Evolutionary conservation across 352 stramenopile species (phyloP).

Genomic region (Globisporangium abappressorium): DNA sequence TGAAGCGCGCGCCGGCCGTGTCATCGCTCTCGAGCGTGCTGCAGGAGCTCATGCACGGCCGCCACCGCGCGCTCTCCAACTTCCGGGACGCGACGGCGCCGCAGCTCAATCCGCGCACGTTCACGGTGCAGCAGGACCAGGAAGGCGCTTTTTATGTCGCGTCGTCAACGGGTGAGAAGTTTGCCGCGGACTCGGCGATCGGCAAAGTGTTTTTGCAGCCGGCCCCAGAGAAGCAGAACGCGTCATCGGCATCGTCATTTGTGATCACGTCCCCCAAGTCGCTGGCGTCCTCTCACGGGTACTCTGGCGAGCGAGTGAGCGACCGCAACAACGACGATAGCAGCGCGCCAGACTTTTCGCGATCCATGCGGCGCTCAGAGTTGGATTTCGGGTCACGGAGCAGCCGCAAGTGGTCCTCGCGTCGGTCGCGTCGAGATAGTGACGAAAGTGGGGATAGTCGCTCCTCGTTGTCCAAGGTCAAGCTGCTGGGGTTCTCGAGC

Average conservation of each 20-base stretch:
- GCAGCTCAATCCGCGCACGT: conserved; percentile 27
- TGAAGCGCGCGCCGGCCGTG: conserved; percentile 17
- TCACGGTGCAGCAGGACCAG: conserved; percentile 32
- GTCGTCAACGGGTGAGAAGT: conserved; percentile 32
- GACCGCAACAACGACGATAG: too few relatives aligned
- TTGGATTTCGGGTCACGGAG: conserved; percentile 31
- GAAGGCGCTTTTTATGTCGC: conserved; percentile 44
- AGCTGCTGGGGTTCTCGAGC: conserved; percentile 14
- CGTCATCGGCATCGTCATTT: not conserved
- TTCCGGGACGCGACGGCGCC: conserved; percentile 41
- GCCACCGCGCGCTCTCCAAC: conserved; percentile 37
- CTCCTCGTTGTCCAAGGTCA: conserved; percentile 6
- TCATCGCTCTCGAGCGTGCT: conserved; percentile 53
- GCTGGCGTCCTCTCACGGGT: not conserved
- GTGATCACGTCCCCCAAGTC: not conserved
- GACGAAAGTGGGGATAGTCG: not conserved
- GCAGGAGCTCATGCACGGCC: conserved; percentile 43
- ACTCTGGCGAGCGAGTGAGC: not conserved
- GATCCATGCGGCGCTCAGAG: conserved; percentile 26
- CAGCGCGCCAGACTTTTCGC: not conserved
- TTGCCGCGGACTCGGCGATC: conserved; percentile 45
- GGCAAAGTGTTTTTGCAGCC: conserved; percentile 40
- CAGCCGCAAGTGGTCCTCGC: conserved; percentile 13
- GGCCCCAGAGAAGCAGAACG: conserved; percentile 3
- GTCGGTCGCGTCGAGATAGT: conserved; percentile 13